A percentile compares a stretch with the other conserved stretches of the same genome.
Evolutionary conservation across 148 eudicot species (phyloP).

Genomic region (Camellia lanceoleosa): DNA sequence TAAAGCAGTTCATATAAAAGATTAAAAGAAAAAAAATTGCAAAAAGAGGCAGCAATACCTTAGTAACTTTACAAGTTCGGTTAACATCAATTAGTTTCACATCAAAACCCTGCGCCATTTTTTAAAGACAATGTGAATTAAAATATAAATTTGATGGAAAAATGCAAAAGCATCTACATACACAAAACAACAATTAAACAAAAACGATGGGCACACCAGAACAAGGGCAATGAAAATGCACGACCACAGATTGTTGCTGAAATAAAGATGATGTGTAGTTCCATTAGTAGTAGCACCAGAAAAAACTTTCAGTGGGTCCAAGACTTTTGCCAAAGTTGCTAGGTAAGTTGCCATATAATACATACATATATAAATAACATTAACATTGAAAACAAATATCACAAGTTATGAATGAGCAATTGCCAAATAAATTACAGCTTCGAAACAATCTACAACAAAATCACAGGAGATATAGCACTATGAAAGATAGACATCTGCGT

Average conservation of each 20-base stretch:
- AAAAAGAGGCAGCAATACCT: slow-evolving; percentile 39
- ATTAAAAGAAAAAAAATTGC: slow-evolving; percentile 5
- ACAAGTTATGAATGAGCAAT: too few species aligned
- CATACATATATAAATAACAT: too few species aligned
- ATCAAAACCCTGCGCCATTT: slow-evolving; percentile 81
- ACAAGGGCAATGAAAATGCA: background rate
- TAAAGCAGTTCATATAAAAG: background rate
- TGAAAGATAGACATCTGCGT: too few species aligned
- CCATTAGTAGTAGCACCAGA: too few species aligned
- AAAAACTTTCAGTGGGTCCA: too few species aligned
- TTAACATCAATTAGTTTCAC: slow-evolving; percentile 72
- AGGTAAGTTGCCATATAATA: too few species aligned
- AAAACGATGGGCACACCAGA: background rate
- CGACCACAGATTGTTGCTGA: background rate
- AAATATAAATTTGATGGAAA: background rate
- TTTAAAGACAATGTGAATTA: slow-evolving; percentile 1
- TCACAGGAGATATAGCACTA: too few species aligned
- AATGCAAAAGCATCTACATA: background rate
- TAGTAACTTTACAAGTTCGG: slow-evolving; percentile 82
- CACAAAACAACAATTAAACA: background rate
- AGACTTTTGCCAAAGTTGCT: too few species aligned
- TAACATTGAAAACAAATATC: too few species aligned
- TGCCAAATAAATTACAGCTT: too few species aligned
- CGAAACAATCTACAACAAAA: too few species aligned
- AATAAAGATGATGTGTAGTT: background rate